phyloP scores from a whole-genome alignment of 2,329 filamentous ascomycete genomes.

The Lachnellula suecica region DNA sequence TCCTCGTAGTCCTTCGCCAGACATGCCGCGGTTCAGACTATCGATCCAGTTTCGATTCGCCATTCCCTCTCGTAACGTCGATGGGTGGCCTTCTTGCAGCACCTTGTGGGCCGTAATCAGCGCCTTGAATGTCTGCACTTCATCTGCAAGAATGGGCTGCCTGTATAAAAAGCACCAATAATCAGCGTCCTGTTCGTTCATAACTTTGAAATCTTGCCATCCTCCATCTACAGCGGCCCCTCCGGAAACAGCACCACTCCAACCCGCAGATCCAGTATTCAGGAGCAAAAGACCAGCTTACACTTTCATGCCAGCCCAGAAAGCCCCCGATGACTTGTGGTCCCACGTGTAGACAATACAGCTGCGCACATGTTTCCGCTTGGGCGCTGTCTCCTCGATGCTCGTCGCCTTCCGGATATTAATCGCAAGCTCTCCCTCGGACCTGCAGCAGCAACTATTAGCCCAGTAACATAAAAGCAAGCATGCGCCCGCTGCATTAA shows the following conservation, averaged over 20 bases:
- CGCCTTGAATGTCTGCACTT: constrained; percentile 98
- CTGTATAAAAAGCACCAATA: constrained; percentile 43
- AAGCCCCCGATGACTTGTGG: constrained; percentile 90
- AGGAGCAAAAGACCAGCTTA: constrained; percentile 46
- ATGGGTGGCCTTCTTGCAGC: constrained; percentile 91
- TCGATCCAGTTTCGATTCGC: constrained; percentile 89
- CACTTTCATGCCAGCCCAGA: constrained; percentile 99
- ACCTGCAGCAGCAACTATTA: constrained; percentile 42
- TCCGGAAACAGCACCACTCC: not conserved
- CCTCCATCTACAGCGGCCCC: not conserved
- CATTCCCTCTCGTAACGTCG: constrained; percentile 85
- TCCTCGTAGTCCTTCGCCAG: constrained; percentile 81
- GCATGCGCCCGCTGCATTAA: not conserved
- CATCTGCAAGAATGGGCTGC: constrained; percentile 96
- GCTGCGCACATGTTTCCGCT: constrained; percentile 92
- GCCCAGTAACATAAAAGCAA: too few relatives aligned
- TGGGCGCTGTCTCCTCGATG: constrained; percentile 66
- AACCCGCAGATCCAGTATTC: not conserved
- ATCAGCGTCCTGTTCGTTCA: constrained; percentile 9
- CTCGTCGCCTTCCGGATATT: constrained; percentile 71
- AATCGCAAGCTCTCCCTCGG: constrained; percentile 67
- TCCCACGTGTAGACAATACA: constrained; percentile 99
- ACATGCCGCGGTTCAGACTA: constrained; percentile 80
- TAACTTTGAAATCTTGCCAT: too few relatives aligned
- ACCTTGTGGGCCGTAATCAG: constrained; percentile 98